Conservation (phyloP, 23 red algal species). For the Gracilariopsis chorda region DNA sequence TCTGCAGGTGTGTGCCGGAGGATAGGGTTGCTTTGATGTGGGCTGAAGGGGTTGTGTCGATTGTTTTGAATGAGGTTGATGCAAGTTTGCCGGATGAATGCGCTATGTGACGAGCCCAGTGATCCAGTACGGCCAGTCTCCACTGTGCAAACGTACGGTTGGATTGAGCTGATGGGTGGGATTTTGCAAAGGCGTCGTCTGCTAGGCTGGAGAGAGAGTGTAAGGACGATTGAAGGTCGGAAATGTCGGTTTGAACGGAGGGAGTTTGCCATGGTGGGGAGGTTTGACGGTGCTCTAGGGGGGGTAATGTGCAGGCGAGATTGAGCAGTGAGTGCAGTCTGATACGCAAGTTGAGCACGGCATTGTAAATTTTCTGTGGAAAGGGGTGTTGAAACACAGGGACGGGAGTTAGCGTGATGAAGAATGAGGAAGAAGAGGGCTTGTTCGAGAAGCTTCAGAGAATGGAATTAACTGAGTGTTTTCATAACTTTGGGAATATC, state of each 20-base stretch:
- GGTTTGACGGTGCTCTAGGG: not conserved
- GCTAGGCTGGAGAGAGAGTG: not conserved
- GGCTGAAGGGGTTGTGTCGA: conserved; percentile 15
- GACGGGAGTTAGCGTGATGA: not conserved
- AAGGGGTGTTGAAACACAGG: not conserved
- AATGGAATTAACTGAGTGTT: conserved; percentile 56
- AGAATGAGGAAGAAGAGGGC: not conserved
- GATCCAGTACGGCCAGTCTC: conserved; percentile 23
- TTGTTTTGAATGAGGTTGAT: conserved; percentile 30
- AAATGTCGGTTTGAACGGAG: not conserved
- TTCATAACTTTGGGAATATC: conserved; percentile 40
- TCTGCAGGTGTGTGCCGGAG: conserved; percentile 32
- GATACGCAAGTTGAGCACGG: conserved; percentile 49
- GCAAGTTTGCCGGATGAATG: conserved; percentile 16
- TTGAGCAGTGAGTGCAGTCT: conserved; percentile 14
- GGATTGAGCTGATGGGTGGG: not conserved
- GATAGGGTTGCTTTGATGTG: conserved; percentile 23
- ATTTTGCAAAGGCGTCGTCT: not conserved
- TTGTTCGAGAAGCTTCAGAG: conserved; percentile 39
- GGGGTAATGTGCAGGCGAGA: conserved; percentile 12
- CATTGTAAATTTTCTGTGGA: conserved; percentile 26
- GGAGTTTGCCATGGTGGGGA: not conserved
- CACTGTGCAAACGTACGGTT: conserved; percentile 10
- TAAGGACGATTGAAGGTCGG: not conserved
- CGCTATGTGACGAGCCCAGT: conserved; percentile 24